Percentiles rank a stretch among this genome's conserved stretches.
phyloP scores from a whole-genome alignment of 176 grass and related monocot genomes.

The Bolboschoenus planiculmis region DNA sequence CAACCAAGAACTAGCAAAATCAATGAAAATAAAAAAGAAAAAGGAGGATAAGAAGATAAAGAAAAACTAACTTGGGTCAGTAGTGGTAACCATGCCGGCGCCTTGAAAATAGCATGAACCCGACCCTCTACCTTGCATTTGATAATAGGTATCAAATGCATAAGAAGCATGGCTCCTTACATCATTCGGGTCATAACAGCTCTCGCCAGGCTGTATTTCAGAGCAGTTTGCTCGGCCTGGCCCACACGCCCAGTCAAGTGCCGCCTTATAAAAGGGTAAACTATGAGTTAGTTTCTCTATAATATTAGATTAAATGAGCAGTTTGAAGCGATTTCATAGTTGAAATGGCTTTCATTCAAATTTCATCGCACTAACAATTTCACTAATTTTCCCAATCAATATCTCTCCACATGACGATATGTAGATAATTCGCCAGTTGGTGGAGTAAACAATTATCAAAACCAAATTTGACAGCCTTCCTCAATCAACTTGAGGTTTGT shows the following conservation, averaged over 20 bases:
- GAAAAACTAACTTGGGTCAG: slow-evolving; percentile 75
- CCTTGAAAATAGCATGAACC: slow-evolving; percentile 94
- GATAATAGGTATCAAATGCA: slow-evolving; percentile 87
- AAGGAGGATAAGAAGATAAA: not conserved
- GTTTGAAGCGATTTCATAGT: not conserved
- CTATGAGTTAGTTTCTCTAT: not conserved
- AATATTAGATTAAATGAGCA: not conserved
- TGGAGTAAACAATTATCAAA: not conserved
- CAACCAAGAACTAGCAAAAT: not conserved
- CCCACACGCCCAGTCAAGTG: slow-evolving; percentile 93
- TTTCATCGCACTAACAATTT: not conserved
- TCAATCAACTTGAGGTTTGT: not conserved
- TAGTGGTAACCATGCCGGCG: slow-evolving; percentile 83
- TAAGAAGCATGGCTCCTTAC: slow-evolving; percentile 77
- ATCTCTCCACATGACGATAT: not conserved
- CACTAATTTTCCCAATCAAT: not conserved
- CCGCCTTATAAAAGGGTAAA: slow-evolving; percentile 30
- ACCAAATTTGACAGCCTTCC: not conserved
- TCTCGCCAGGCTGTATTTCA: slow-evolving; percentile 72
- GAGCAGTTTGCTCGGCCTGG: slow-evolving; percentile 77
- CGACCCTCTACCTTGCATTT: slow-evolving; percentile 55
- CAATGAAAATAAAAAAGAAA: not conserved
- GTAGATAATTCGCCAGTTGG: not conserved
- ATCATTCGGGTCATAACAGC: slow-evolving; percentile 72
- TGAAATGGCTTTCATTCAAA: not conserved